Conservation (phyloP, 768 basidiomycete genomes). For the Saitozyma sp. region DNA sequence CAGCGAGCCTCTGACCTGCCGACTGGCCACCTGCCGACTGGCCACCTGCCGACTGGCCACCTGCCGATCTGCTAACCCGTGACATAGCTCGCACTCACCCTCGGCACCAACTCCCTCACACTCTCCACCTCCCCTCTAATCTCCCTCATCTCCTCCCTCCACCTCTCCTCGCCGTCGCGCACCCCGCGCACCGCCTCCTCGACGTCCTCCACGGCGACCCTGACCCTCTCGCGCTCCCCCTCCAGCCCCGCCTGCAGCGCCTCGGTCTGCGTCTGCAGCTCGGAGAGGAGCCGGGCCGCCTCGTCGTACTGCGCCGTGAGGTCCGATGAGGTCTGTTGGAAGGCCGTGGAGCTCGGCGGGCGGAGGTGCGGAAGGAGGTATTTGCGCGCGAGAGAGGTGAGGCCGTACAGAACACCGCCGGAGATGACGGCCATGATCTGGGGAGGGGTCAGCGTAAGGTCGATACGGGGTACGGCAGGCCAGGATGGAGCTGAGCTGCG, state of each 20-base stretch:
- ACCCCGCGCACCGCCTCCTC: slow-evolving; percentile 43
- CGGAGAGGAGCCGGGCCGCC: slow-evolving; percentile 51
- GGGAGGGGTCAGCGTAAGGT: slow-evolving; percentile 3
- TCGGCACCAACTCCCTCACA: slow-evolving; percentile 87
- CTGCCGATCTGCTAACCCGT: too few relatives aligned
- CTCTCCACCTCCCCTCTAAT: slow-evolving; percentile 87
- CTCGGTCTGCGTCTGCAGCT: slow-evolving; percentile 54
- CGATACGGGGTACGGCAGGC: not conserved
- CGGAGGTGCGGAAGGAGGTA: slow-evolving; percentile 85
- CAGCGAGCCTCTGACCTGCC: too few relatives aligned
- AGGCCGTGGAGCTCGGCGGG: slow-evolving; percentile 82
- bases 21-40: too few relatives aligned
- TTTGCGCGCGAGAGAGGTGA: slow-evolving; percentile 81
- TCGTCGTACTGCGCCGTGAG: slow-evolving; percentile 74
- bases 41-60: too few relatives aligned
- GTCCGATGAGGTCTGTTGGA: slow-evolving; percentile 81
- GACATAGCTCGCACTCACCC: slow-evolving; percentile 58
- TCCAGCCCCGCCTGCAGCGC: slow-evolving; percentile 38
- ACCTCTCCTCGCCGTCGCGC: slow-evolving; percentile 68
- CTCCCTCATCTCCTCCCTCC: slow-evolving; percentile 84
- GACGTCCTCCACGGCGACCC: slow-evolving; percentile 42
- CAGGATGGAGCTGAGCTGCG: too few relatives aligned
- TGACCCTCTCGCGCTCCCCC: slow-evolving; percentile 30
- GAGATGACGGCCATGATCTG: slow-evolving; percentile 93
- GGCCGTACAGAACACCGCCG: slow-evolving; percentile 78